A percentile compares a stretch with the other conserved stretches of the same genome.
Conservation (phyloP, 805 yeast genomes). For the Saturnispora gosingensis region DNA sequence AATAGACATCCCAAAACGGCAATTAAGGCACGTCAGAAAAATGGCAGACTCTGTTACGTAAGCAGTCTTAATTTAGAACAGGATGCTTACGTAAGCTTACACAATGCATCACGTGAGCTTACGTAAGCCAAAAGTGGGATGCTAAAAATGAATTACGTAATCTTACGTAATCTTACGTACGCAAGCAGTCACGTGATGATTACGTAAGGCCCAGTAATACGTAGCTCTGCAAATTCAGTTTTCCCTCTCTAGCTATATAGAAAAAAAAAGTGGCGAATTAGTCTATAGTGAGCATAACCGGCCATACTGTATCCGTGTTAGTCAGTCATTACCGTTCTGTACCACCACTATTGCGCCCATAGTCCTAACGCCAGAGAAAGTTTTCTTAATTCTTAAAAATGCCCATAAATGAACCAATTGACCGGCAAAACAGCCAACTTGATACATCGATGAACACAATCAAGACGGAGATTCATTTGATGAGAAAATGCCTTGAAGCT, state of each 20-base stretch:
- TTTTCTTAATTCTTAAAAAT: too few species aligned
- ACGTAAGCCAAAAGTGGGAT: background rate
- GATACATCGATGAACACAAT: constrained; percentile 44
- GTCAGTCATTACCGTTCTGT: background rate
- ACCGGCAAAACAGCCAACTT: constrained; percentile 25
- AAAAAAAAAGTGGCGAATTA: background rate
- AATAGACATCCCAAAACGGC: background rate
- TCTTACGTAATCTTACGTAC: background rate
- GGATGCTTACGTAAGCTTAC: background rate
- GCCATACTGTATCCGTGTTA: too few species aligned
- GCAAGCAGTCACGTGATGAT: too few species aligned
- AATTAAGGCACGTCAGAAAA: background rate
- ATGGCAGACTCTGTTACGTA: background rate
- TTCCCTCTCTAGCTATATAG: background rate
- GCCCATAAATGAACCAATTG: background rate
- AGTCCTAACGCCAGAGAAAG: too few species aligned
- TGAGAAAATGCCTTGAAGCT: constrained; percentile 64
- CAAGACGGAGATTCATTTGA: constrained; percentile 59
- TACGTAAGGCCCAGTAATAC: too few species aligned
- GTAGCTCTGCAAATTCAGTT: too few species aligned
- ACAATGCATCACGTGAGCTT: too few species aligned
- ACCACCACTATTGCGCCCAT: background rate
- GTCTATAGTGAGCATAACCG: background rate
- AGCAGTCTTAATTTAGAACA: too few species aligned
- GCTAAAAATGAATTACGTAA: too few species aligned